Percentiles rank a stretch among this genome's conserved stretches.
Evolutionary conservation across 768 basidiomycete genomes (phyloP).

Genomic region (Gymnopilus dilepis): DNA sequence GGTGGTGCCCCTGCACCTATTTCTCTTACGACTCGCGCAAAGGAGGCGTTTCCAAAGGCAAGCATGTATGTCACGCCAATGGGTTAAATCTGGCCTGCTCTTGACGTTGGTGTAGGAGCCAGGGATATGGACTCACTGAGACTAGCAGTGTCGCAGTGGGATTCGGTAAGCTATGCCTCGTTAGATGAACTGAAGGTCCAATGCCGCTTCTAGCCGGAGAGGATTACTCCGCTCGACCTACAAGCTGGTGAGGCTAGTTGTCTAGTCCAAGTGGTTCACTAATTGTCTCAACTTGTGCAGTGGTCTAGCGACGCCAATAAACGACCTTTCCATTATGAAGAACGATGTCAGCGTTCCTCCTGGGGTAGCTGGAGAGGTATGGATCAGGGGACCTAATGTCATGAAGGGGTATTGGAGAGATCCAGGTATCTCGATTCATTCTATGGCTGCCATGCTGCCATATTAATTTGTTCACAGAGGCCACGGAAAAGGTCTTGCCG

Average conservation of each 20-base stretch:
- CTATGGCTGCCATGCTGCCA: neutral
- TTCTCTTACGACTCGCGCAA: slow-evolving; percentile 50
- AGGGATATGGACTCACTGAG: slow-evolving; percentile 65
- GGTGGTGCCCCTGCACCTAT: slow-evolving; percentile 59
- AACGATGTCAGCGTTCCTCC: slow-evolving; percentile 40
- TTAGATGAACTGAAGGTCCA: neutral
- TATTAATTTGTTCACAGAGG: slow-evolving; percentile 33
- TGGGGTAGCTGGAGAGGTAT: slow-evolving; percentile 53
- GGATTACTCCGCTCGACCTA: slow-evolving; percentile 55
- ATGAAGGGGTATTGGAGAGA: slow-evolving; percentile 70
- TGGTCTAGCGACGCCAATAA: slow-evolving; percentile 59
- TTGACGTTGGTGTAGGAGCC: slow-evolving; percentile 40
- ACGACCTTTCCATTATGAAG: slow-evolving; percentile 57
- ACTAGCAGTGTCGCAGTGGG: slow-evolving; percentile 59
- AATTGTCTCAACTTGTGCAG: slow-evolving; percentile 30
- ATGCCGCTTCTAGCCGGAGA: slow-evolving; percentile 42
- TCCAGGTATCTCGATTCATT: slow-evolving; percentile 39
- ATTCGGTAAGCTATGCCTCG: slow-evolving; percentile 34
- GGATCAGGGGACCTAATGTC: slow-evolving; percentile 63
- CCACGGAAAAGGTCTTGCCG: slow-evolving; percentile 42
- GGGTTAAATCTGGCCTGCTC: neutral
- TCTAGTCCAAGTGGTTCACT: neutral
- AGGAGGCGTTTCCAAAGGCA: slow-evolving; percentile 50
- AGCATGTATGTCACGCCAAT: slow-evolving; percentile 39
- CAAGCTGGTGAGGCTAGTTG: slow-evolving; percentile 39